Percentiles rank a stretch among this genome's conserved stretches.
Conservation (phyloP, 441 rosid genomes). For the Arabidopsis hybrid region DNA sequence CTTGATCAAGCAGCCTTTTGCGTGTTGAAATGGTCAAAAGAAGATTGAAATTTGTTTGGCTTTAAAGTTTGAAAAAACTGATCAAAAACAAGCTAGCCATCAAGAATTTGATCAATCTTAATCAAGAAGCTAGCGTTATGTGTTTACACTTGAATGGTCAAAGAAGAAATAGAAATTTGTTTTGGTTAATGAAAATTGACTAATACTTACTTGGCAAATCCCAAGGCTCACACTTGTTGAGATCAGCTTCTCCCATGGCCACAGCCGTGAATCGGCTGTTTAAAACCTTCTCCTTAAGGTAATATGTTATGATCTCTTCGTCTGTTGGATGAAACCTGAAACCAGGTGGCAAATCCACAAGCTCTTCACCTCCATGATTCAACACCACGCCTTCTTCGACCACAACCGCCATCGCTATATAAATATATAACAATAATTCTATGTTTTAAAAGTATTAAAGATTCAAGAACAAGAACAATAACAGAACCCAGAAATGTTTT, state of each 20-base stretch:
- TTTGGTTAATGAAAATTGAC: conserved; percentile 20
- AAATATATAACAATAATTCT: conserved; percentile 1
- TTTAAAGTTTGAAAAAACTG: not conserved
- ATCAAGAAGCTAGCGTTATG: conserved; percentile 33
- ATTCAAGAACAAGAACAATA: conserved; percentile 25
- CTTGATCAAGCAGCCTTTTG: conserved; percentile 7
- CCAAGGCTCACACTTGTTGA: conserved; percentile 98
- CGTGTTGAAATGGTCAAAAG: not conserved
- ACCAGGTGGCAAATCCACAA: conserved; percentile 84
- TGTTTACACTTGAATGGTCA: conserved; percentile 10
- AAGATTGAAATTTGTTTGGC: conserved; percentile 7
- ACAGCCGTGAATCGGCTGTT: conserved; percentile 60
- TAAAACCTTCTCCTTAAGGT: conserved; percentile 74
- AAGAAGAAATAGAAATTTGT: conserved; percentile 9
- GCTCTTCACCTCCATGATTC: conserved; percentile 51
- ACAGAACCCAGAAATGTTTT: conserved; percentile 14
- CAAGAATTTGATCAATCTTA: not conserved
- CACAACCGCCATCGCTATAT: conserved; percentile 35
- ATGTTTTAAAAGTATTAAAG: conserved; percentile 24
- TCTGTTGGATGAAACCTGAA: conserved; percentile 97
- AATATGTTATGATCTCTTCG: conserved; percentile 83
- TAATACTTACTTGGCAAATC: conserved; percentile 75
- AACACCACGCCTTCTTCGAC: conserved; percentile 46
- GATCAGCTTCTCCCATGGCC: conserved; percentile 88
- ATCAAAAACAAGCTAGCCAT: not conserved